Conservation (phyloP, 2,329 filamentous ascomycete genomes). For the Colletotrichum sp. region DNA sequence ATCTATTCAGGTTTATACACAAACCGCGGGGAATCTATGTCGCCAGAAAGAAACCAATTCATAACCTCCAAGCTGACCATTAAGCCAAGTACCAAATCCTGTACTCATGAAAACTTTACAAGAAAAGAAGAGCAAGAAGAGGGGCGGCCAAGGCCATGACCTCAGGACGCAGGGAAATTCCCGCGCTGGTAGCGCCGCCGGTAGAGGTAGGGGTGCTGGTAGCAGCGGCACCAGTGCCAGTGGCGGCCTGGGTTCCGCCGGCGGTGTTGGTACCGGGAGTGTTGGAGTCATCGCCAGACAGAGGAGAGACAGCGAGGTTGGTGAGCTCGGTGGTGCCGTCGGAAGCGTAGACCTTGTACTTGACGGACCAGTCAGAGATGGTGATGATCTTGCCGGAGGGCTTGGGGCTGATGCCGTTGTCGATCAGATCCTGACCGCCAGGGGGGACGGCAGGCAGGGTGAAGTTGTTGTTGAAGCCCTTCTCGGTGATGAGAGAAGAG, state of each 20-base stretch:
- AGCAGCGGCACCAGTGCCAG: background rate
- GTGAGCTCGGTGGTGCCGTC: conserved; percentile 43
- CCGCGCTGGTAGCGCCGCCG: conserved; percentile 28
- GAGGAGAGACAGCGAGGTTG: conserved; percentile 52
- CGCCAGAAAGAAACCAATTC: conserved; percentile 16
- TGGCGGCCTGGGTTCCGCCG: conserved; percentile 7
- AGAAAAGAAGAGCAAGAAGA: conserved; percentile 17
- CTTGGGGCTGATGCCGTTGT: conserved; percentile 72
- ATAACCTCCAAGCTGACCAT: conserved; percentile 11
- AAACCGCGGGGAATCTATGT: conserved; percentile 17
- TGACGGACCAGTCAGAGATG: conserved; percentile 68
- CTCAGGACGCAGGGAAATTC: conserved; percentile 11
- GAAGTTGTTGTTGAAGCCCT: conserved; percentile 80
- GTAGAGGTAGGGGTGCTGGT: conserved; percentile 28
- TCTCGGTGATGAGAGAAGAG: conserved; percentile 67
- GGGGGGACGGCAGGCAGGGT: conserved; percentile 72
- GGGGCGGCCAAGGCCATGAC: conserved; percentile 9
- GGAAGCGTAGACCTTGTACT: conserved; percentile 43
- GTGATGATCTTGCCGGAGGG: conserved; percentile 71
- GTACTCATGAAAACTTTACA: conserved; percentile 10
- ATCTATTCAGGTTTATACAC: conserved; percentile 10
- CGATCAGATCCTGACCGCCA: conserved; percentile 74
- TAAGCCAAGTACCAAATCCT: background rate
- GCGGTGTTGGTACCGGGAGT: conserved; percentile 46
- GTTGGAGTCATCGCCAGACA: conserved; percentile 51